phyloP scores from a whole-genome alignment of 257 asterid genomes.

The Apocynum venetum region DNA sequence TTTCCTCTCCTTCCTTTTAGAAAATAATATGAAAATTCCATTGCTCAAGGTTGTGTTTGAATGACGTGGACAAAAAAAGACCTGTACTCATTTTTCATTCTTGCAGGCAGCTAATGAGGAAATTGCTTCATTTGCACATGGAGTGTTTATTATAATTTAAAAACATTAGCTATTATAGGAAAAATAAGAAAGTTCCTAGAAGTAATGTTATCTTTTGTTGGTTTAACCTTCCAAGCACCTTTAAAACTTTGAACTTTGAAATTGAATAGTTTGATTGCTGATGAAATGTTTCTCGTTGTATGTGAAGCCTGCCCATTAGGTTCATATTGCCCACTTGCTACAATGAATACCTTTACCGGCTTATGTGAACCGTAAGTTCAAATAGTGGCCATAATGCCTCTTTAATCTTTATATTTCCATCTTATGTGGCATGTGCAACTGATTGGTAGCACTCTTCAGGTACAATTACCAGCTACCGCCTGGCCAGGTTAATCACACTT shows the following conservation, averaged over 20 bases:
- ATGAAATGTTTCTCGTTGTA: slow-evolving; percentile 15
- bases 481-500: slow-evolving; percentile 52
- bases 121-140: too few relatives aligned
- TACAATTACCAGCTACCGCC: slow-evolving; percentile 68
- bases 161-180: too few relatives aligned
- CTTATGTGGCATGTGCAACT: slow-evolving; percentile 13
- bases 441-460: slow-evolving; percentile 39
- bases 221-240: not conserved
- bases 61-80: too few relatives aligned
- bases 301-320: slow-evolving; percentile 88
- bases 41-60: too few relatives aligned
- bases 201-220: not conserved
- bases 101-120: too few relatives aligned
- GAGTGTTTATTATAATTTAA: too few relatives aligned
- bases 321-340: slow-evolving; percentile 80
- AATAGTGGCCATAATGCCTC: slow-evolving; percentile 10
- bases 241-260: not conserved
- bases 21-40: too few relatives aligned
- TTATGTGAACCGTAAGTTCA: slow-evolving; percentile 78
- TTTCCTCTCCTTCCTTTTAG: too few relatives aligned
- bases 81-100: too few relatives aligned
- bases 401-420: slow-evolving; percentile 7
- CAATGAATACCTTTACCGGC: slow-evolving; percentile 42
- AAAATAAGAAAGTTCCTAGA: too few relatives aligned
- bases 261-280: slow-evolving; percentile 9